Evolutionary conservation across 75 land plant species (phyloP).

Genomic region (Picea sitchensis): DNA sequence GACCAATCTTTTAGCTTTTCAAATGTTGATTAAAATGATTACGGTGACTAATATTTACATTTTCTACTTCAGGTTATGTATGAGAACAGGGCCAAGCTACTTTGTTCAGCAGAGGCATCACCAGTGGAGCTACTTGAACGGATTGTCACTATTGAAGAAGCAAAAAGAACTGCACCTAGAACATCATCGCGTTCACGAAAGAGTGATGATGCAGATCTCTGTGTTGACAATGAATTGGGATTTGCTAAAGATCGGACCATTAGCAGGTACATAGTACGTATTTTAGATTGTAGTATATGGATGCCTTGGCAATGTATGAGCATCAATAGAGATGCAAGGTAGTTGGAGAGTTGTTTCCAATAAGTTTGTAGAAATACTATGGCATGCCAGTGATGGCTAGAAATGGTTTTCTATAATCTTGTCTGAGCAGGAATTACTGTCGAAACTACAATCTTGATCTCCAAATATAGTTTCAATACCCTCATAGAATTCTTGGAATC

Average conservation of each 20-base stretch:
- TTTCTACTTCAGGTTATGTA: conserved; percentile 77
- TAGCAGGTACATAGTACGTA: conserved; percentile 72
- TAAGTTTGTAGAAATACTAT: not conserved
- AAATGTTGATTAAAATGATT: not conserved
- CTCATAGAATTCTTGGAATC: no score
- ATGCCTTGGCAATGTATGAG: not conserved
- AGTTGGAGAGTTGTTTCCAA: not conserved
- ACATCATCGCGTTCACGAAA: conserved; percentile 64
- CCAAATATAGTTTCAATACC: no score
- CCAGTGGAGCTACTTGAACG: conserved; percentile 66
- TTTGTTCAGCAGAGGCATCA: conserved; percentile 85
- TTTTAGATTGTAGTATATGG: not conserved
- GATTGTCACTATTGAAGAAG: conserved; percentile 76
- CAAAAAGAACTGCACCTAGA: conserved; percentile 58
- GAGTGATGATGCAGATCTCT: conserved; percentile 68
- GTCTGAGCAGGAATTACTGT: no score
- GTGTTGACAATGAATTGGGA: conserved; percentile 96
- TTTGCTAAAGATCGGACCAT: conserved; percentile 94
- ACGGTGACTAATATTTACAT: not conserved
- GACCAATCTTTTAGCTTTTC: not conserved
- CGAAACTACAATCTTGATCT: no score
- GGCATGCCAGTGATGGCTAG: not conserved
- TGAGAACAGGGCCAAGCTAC: conserved; percentile 76
- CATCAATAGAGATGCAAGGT: not conserved
- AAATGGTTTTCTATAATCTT: no score